Conservation (phyloP, 345 rosid species). For the Moricandia moricandioides region DNA sequence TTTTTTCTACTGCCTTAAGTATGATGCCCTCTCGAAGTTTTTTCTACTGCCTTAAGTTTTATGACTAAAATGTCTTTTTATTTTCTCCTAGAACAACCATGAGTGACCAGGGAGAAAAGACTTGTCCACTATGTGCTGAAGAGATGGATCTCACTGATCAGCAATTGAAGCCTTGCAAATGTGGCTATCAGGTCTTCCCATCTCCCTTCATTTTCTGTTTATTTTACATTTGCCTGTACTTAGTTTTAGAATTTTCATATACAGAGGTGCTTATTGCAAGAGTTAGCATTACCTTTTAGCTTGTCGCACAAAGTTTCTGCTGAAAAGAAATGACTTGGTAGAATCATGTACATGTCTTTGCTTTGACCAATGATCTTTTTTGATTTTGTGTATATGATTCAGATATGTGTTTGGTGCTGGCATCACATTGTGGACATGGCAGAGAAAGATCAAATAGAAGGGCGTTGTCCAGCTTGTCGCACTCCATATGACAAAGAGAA, state of each 20-base stretch:
- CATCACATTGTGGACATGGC: constrained; percentile 95
- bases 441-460: constrained; percentile 76
- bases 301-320: background rate
- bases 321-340: background rate
- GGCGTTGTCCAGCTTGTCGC: constrained; percentile 94
- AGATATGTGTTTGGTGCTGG: constrained; percentile 99
- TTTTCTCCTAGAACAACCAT: constrained; percentile 42
- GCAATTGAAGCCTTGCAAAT: constrained; percentile 85
- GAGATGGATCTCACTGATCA: constrained; percentile 90
- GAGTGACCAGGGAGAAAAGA: constrained; percentile 79
- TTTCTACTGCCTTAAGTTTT: background rate
- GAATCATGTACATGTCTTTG: background rate
- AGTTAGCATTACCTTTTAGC: background rate
- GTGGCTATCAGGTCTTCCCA: constrained; percentile 68
- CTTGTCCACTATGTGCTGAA: constrained; percentile 76
- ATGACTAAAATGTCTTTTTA: background rate
- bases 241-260: background rate
- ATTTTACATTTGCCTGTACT: background rate
- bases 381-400: constrained; percentile 2
- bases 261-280: background rate
- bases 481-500: constrained; percentile 81
- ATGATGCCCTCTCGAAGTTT: too few species aligned
- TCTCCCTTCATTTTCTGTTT: too few species aligned
- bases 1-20: too few species aligned
- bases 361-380: background rate